Conservation (phyloP, 179 eudicot genomes). For the Camellia oleifera region DNA sequence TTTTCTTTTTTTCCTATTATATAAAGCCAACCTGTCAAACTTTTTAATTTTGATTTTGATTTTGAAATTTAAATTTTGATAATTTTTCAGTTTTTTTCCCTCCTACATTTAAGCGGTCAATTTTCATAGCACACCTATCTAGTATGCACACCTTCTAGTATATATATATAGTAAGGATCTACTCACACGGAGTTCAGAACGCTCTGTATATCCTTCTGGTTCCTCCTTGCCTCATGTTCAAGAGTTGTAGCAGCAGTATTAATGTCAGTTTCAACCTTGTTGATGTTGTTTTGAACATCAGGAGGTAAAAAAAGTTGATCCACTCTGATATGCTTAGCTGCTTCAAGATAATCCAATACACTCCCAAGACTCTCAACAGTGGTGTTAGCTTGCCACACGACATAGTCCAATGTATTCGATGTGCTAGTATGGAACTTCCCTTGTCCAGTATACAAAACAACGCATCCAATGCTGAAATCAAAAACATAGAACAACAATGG, state of each 20-base stretch:
- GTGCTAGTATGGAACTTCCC: conserved; percentile 48
- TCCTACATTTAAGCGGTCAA: no score
- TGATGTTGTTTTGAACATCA: conserved; percentile 30
- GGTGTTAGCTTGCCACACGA: conserved; percentile 33
- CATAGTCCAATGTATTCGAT: conserved; percentile 33
- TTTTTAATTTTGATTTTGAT: no score
- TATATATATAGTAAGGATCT: background rate
- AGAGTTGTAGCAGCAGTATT: conserved; percentile 32
- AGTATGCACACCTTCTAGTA: no score
- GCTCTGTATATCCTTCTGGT: conserved; percentile 24
- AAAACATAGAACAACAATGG: background rate
- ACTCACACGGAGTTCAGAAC: conserved; percentile 43
- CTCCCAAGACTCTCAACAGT: conserved; percentile 36
- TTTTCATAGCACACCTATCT: no score
- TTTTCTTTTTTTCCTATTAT: no score
- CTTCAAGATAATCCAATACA: conserved; percentile 35
- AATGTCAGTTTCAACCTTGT: conserved; percentile 25
- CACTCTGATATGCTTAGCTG: conserved; percentile 32
- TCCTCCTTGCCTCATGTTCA: conserved; percentile 23
- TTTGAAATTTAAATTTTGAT: no score
- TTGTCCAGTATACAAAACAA: conserved; percentile 55
- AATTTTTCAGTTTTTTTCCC: no score
- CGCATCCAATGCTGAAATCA: conserved; percentile 40
- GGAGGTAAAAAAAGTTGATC: conserved; percentile 33
- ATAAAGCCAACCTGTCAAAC: no score